Evolutionary conservation across 208 protist genomes (phyloP).

Genomic region (Acanthamoeba royreba): DNA sequence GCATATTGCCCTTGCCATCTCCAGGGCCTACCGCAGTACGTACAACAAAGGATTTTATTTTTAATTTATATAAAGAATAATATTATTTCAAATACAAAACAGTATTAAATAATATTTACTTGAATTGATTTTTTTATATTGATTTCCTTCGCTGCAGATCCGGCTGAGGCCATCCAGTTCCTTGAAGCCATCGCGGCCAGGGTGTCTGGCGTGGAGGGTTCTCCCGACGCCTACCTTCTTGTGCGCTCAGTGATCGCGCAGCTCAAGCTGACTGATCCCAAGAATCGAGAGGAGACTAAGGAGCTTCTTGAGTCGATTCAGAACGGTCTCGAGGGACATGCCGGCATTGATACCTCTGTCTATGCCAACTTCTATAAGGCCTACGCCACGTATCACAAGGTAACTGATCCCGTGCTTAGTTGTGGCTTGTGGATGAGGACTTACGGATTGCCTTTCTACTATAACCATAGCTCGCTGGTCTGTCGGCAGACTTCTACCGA

Average conservation of each 20-base stretch:
- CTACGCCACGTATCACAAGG: constrained; percentile 16
- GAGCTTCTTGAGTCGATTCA: constrained; percentile 19
- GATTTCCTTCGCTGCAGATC: not conserved
- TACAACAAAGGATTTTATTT: not conserved
- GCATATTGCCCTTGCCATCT: constrained; percentile 46
- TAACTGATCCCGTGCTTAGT: not conserved
- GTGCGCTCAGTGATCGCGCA: constrained; percentile 28
- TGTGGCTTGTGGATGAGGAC: not conserved
- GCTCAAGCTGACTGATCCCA: constrained; percentile 1
- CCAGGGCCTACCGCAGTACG: not conserved
- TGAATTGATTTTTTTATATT: not conserved
- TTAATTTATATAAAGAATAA: too few relatives aligned
- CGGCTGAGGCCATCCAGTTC: not conserved
- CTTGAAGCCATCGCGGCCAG: not conserved
- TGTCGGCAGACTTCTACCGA: constrained; percentile 79
- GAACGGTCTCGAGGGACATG: not conserved
- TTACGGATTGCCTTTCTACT: not conserved
- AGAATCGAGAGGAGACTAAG: constrained; percentile 11
- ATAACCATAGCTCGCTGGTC: constrained; percentile 52
- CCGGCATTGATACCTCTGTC: constrained; percentile 30
- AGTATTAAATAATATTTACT: not conserved
- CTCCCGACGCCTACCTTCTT: constrained; percentile 14
- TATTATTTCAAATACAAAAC: too few relatives aligned
- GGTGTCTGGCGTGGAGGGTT: not conserved
- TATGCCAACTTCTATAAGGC: constrained; percentile 43